Conservation (phyloP, 2,329 filamentous ascomycete species). For the Claviceps monticola region DNA sequence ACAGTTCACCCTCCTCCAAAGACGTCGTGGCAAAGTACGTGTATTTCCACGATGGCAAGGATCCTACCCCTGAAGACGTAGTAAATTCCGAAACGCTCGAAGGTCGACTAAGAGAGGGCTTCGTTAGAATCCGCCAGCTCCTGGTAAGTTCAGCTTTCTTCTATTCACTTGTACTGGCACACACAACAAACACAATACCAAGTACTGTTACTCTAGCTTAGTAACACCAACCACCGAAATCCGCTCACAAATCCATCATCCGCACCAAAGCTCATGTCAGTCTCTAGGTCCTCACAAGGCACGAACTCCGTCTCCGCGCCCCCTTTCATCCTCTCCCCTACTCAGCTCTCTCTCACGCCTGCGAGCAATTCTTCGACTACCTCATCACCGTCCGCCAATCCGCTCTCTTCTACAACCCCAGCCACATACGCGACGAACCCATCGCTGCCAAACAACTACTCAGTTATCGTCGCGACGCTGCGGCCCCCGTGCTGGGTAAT, state of each 20-base stretch:
- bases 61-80: constrained; percentile 37
- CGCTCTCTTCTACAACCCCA: constrained; percentile 41
- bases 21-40: constrained; percentile 41
- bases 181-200: not conserved
- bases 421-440: constrained; percentile 34
- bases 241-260: not conserved
- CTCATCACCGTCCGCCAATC: constrained; percentile 44
- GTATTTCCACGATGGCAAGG: constrained; percentile 40
- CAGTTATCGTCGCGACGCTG: constrained; percentile 38
- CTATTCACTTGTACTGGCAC: not conserved
- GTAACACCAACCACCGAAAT: not conserved
- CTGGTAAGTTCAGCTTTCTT: constrained; percentile 22
- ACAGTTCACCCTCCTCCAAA: constrained; percentile 6
- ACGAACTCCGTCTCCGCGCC: constrained; percentile 43
- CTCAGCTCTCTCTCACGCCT: constrained; percentile 38
- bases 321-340: constrained; percentile 44
- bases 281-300: constrained; percentile 34
- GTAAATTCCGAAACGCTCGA: constrained; percentile 42
- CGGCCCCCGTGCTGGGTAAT: constrained; percentile 43
- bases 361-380: constrained; percentile 46
- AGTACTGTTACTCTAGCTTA: not conserved
- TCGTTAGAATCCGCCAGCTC: constrained; percentile 42
- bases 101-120: constrained; percentile 44
- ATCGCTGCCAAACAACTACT: constrained; percentile 35
- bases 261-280: not conserved